A percentile compares a stretch with the other conserved stretches of the same genome.
Conservation (phyloP, 2,329 filamentous ascomycete genomes). For the Cercospora berteroae region DNA sequence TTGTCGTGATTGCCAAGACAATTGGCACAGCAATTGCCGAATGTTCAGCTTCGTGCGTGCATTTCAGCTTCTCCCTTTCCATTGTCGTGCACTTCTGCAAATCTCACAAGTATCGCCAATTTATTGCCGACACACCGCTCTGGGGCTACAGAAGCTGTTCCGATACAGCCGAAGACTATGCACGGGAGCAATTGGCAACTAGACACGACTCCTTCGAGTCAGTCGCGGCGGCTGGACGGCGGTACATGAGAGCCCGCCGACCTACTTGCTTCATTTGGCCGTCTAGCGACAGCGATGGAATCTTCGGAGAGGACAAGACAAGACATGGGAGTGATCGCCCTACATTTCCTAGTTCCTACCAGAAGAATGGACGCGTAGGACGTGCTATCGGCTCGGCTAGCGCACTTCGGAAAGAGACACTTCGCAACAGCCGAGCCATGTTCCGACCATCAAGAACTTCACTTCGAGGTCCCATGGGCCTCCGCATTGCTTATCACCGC, state of each 20-base stretch:
- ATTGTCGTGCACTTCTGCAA: background rate
- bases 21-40: background rate
- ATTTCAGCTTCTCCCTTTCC: background rate
- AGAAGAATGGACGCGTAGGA: background rate
- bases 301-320: background rate
- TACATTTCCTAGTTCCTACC: background rate
- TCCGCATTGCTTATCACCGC: background rate
- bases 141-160: background rate
- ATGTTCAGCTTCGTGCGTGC: background rate
- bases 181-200: background rate
- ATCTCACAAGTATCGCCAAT: background rate
- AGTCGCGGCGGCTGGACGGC: background rate
- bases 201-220: background rate
- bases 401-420: background rate
- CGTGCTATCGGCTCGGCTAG: background rate
- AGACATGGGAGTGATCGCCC: background rate
- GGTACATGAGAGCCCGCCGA: background rate
- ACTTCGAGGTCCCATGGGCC: background rate
- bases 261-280: background rate
- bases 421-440: background rate
- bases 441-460: background rate
- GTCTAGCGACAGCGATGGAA: background rate
- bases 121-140: background rate
- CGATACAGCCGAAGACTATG: background rate
- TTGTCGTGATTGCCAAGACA: background rate